phyloP scores from a whole-genome alignment of 345 rosid species.

The Schrenkiella parvula region DNA sequence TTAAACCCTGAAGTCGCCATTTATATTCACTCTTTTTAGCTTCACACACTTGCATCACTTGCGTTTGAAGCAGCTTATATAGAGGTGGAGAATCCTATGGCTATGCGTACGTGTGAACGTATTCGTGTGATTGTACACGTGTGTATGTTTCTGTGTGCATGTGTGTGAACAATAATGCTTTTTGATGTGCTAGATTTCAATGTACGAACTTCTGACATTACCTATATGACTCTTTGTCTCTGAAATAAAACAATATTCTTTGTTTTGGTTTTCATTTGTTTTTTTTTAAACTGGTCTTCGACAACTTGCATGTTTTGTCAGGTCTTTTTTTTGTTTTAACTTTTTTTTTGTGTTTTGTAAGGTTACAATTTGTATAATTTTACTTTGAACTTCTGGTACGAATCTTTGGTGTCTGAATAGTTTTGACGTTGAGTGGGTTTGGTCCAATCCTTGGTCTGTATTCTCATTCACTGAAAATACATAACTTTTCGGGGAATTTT shows the following conservation, averaged over 20 bases:
- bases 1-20: conserved; percentile 62
- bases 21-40: not conserved
- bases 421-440: not conserved
- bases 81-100: conserved; percentile 9
- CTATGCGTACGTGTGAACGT: conserved; percentile 15
- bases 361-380: not conserved
- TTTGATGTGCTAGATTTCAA: conserved; percentile 24
- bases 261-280: conserved; percentile 12
- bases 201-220: conserved; percentile 25
- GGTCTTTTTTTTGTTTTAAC: too few species aligned
- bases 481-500: too few species aligned
- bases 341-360: conserved; percentile 33
- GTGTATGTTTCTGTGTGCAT: conserved; percentile 26
- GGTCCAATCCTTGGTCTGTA: too few species aligned
- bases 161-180: conserved; percentile 31
- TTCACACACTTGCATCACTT: conserved; percentile 1
- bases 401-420: not conserved
- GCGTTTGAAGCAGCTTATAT: conserved; percentile 17
- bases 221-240: conserved; percentile 26
- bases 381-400: not conserved
- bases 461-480: too few species aligned
- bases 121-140: conserved; percentile 21
- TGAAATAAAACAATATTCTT: not conserved
- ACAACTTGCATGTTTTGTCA: conserved; percentile 36
- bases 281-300: not conserved